Percentiles rank a stretch among this genome's conserved stretches.
phyloP scores from a whole-genome alignment of 2,329 filamentous ascomycete species.

The Thelonectria blattea region DNA sequence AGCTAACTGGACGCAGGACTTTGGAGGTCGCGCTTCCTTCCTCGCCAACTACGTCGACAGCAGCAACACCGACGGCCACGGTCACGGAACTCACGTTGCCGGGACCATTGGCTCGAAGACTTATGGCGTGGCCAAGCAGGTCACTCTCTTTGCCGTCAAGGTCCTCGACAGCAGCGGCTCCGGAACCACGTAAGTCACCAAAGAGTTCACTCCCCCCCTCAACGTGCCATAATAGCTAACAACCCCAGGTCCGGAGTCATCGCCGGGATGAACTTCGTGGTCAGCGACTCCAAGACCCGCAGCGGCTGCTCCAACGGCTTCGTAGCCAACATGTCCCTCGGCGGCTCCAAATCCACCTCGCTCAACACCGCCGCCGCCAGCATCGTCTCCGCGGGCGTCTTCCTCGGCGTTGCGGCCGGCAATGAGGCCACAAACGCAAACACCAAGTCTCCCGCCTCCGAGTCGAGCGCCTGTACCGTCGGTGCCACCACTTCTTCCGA shows the following conservation, averaged over 20 bases:
- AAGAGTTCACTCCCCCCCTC: neutral
- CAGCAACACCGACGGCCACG: constrained; percentile 41
- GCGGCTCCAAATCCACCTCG: constrained; percentile 52
- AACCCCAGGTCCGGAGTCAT: constrained; percentile 48
- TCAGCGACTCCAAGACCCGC: constrained; percentile 43
- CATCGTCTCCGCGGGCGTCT: constrained; percentile 54
- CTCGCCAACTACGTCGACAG: constrained; percentile 38
- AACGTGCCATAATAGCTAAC: neutral
- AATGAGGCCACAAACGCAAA: constrained; percentile 54
- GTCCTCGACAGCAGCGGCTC: constrained; percentile 47
- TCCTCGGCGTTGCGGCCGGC: constrained; percentile 62
- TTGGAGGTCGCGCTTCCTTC: constrained; percentile 44
- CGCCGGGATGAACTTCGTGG: constrained; percentile 53
- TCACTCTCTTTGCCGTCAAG: constrained; percentile 52
- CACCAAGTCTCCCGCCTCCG: constrained; percentile 55
- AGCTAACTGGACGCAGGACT: constrained; percentile 33
- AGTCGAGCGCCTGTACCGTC: constrained; percentile 58
- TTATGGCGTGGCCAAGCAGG: constrained; percentile 51
- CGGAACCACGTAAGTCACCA: constrained; percentile 36
- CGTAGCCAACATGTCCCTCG: constrained; percentile 64
- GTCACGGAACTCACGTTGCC: constrained; percentile 51
- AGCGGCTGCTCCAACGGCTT: constrained; percentile 49
- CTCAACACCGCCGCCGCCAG: constrained; percentile 58
- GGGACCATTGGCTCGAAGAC: constrained; percentile 43
- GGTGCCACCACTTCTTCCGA: constrained; percentile 53